Evolutionary conservation across 2,329 filamentous ascomycete genomes (phyloP).

Genomic region (Thelonectria rubi): DNA sequence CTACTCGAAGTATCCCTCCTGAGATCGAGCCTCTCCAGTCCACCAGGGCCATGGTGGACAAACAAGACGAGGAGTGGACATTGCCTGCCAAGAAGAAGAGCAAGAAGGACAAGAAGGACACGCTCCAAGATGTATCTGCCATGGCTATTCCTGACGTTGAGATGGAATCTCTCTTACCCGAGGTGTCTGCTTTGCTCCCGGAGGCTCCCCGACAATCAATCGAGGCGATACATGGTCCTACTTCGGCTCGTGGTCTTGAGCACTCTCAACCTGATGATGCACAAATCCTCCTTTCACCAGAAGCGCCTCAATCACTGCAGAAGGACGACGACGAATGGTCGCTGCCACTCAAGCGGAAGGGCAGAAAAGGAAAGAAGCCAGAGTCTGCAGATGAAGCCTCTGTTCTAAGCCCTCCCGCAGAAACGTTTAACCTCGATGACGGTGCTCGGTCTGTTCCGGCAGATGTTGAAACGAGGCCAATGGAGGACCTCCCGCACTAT

Average conservation of each 20-base stretch:
- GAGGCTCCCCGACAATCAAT: background rate
- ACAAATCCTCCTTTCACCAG: background rate
- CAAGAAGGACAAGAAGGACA: constrained; percentile 44
- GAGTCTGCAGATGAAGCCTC: background rate
- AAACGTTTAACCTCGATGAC: background rate
- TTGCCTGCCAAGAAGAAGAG: constrained; percentile 35
- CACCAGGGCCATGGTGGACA: background rate
- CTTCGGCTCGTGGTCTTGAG: background rate
- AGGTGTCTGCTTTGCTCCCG: background rate
- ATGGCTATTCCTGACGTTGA: background rate
- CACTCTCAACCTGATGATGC: background rate
- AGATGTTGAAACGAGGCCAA: constrained; percentile 2
- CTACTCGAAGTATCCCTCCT: background rate
- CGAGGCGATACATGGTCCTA: background rate
- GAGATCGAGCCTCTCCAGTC: background rate
- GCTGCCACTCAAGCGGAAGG: constrained; percentile 45
- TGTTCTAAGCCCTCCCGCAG: background rate
- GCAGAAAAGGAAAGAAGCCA: constrained; percentile 37
- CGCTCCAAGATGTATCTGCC: constrained; percentile 19
- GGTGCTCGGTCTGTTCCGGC: background rate
- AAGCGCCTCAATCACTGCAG: background rate
- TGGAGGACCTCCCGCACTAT: background rate
- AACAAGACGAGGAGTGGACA: constrained; percentile 29
- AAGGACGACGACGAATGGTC: constrained; percentile 31
- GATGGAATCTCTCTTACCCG: background rate